phyloP scores from a whole-genome alignment of 192 early-diverging fungal genomes.

The Mortierella claussenii region DNA sequence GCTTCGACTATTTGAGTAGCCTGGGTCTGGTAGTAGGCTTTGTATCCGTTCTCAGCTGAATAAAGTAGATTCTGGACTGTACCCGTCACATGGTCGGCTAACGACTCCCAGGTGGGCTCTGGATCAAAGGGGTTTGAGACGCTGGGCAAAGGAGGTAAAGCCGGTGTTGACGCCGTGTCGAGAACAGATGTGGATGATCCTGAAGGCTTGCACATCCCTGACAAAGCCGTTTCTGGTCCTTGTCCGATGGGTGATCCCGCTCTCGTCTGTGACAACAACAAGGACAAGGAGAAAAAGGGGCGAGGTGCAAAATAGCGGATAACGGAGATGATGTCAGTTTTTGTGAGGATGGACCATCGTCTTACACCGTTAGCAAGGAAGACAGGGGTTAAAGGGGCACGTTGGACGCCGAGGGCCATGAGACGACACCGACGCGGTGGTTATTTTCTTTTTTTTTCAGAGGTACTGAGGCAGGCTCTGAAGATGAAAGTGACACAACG shows the following conservation, averaged over 20 bases:
- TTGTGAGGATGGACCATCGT: no score
- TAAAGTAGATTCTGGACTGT: conserved; percentile 38
- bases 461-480: no score
- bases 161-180: not conserved
- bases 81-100: conserved; percentile 35
- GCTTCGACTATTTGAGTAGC: conserved; percentile 70
- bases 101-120: conserved; percentile 42
- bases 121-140: conserved; percentile 45
- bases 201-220: conserved; percentile 17
- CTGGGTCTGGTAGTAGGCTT: conserved; percentile 40
- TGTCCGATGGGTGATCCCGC: conserved; percentile 28
- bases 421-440: no score
- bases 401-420: no score
- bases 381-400: no score
- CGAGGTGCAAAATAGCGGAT: no score
- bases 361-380: no score
- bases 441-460: no score
- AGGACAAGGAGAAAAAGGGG: not conserved
- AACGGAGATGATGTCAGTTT: no score
- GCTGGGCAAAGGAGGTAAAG: conserved; percentile 28
- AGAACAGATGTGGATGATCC: not conserved
- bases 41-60: conserved; percentile 46
- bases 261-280: conserved; percentile 20
- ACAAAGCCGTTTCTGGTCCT: not conserved
- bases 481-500: no score